These are phyloP conservation scores for Passalora sequoiae DNA, from an alignment of 2,329 filamentous ascomycete species.

Conservation along the genomic window DNA sequence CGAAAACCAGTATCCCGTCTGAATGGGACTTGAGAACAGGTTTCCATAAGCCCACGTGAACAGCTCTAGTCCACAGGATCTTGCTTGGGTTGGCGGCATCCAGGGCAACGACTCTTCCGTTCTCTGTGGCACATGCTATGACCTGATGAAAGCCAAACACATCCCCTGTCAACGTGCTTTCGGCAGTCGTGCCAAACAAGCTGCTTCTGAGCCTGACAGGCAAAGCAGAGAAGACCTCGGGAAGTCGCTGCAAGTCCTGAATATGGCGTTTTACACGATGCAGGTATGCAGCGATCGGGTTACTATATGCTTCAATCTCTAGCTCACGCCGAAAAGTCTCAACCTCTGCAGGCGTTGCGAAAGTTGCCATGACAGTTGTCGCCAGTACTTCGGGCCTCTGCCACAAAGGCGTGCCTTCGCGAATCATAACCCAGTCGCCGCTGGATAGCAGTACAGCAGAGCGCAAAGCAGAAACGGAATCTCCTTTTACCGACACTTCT, in stretches of 20 bases:
- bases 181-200: constrained; percentile 35
- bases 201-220: constrained; percentile 61
- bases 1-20: constrained; percentile 38
- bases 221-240: constrained; percentile 64
- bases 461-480: constrained; percentile 68
- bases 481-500: constrained; percentile 71
- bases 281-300: constrained; percentile 72
- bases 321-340: constrained; percentile 71
- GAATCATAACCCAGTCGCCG: constrained; percentile 75
- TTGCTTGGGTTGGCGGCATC: constrained; percentile 69
- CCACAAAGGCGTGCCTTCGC: constrained; percentile 79
- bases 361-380: constrained; percentile 72
- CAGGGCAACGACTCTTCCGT: constrained; percentile 73
- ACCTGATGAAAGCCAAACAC: constrained; percentile 86
- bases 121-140: constrained; percentile 71
- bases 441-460: constrained; percentile 62
- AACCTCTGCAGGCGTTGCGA: constrained; percentile 62
- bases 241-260: constrained; percentile 70
- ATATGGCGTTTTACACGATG: constrained; percentile 81
- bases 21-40: constrained; percentile 20
- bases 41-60: constrained; percentile 55
- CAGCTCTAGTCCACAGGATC: constrained; percentile 66
- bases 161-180: constrained; percentile 56
- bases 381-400: constrained; percentile 74
- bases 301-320: constrained; percentile 80